Percentiles rank a stretch among this genome's conserved stretches.
phyloP scores from a whole-genome alignment of 1,284 basidiomycete genomes.

The Ustilago trichophora region DNA sequence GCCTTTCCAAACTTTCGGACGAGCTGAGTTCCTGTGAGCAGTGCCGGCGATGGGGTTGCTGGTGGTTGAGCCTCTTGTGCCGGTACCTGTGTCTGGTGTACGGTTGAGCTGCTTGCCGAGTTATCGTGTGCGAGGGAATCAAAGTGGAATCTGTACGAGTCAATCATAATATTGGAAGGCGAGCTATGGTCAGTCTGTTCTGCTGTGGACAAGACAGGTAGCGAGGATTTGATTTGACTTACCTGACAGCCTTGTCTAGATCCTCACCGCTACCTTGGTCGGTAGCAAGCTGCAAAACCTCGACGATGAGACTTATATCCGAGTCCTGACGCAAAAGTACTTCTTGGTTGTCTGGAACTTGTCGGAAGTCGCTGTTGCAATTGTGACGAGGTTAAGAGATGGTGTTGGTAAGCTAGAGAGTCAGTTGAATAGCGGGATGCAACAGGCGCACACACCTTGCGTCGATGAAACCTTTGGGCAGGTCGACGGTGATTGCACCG shows the following conservation, averaged over 20 bases:
- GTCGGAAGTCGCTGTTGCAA: constrained; percentile 82
- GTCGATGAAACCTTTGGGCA: constrained; percentile 77
- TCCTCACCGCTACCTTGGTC: constrained; percentile 71
- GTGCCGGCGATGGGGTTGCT: constrained; percentile 41
- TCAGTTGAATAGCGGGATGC: too few relatives aligned
- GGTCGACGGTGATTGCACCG: constrained; percentile 79
- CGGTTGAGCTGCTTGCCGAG: constrained; percentile 72
- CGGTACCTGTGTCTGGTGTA: constrained; percentile 69
- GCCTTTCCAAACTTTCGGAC: constrained; percentile 60
- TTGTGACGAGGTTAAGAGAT: too few relatives aligned
- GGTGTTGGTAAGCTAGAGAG: too few relatives aligned
- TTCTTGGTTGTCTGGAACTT: constrained; percentile 97
- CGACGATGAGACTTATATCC: constrained; percentile 81
- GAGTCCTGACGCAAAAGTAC: constrained; percentile 81
- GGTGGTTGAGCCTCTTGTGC: constrained; percentile 5
- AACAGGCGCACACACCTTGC: constrained; percentile 80
- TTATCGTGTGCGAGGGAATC: constrained; percentile 92
- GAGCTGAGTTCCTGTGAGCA: constrained; percentile 53
- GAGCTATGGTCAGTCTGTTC: too few relatives aligned
- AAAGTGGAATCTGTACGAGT: constrained; percentile 88
- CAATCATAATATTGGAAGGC: too few relatives aligned
- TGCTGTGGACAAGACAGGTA: too few relatives aligned
- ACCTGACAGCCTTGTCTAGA: constrained; percentile 63
- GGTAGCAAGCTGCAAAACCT: constrained; percentile 81
- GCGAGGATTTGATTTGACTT: too few relatives aligned